These are phyloP conservation scores for Trichoderma koningii DNA, from an alignment of 2,329 filamentous ascomycete species.

Conservation along the genomic window DNA sequence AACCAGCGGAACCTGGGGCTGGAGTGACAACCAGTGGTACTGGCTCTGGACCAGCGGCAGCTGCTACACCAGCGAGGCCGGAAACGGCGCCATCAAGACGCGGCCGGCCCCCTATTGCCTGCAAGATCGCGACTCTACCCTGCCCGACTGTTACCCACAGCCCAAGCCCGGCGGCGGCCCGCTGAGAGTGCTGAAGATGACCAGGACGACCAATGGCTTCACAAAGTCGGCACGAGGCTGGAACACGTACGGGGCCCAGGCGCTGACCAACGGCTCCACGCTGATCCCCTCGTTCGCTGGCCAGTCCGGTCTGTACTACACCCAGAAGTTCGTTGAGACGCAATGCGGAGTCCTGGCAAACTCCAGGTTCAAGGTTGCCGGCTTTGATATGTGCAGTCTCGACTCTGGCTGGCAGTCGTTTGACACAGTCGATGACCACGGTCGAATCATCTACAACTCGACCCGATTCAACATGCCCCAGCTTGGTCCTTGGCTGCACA, in stretches of 20 bases:
- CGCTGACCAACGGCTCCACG: slow-evolving; percentile 10
- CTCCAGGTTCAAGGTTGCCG: slow-evolving; percentile 22
- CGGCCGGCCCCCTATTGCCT: slow-evolving; percentile 13
- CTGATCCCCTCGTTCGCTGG: slow-evolving; percentile 22
- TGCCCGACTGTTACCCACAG: slow-evolving; percentile 17
- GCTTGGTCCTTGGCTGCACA: slow-evolving; percentile 25
- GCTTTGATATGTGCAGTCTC: slow-evolving; percentile 23
- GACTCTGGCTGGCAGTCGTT: slow-evolving; percentile 37
- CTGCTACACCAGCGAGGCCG: not conserved
- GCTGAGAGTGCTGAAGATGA: slow-evolving; percentile 13
- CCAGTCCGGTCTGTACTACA: slow-evolving; percentile 24
- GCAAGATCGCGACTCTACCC: slow-evolving; percentile 7
- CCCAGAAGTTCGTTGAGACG: slow-evolving; percentile 24
- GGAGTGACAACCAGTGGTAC: slow-evolving; percentile 20
- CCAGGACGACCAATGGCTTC: slow-evolving; percentile 14
- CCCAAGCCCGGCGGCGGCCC: not conserved
- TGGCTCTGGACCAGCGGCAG: slow-evolving; percentile 8
- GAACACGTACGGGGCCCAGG: slow-evolving; percentile 21
- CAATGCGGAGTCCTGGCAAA: slow-evolving; percentile 22
- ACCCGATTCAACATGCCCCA: slow-evolving; percentile 27
- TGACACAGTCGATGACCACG: slow-evolving; percentile 21
- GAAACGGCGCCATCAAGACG: slow-evolving; percentile 18
- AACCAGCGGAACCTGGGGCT: slow-evolving; percentile 6
- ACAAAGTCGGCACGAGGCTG: slow-evolving; percentile 18
- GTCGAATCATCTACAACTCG: slow-evolving; percentile 25